Evolutionary conservation across 805 yeast species (phyloP).

Genomic region (Brettanomyces nanus): DNA sequence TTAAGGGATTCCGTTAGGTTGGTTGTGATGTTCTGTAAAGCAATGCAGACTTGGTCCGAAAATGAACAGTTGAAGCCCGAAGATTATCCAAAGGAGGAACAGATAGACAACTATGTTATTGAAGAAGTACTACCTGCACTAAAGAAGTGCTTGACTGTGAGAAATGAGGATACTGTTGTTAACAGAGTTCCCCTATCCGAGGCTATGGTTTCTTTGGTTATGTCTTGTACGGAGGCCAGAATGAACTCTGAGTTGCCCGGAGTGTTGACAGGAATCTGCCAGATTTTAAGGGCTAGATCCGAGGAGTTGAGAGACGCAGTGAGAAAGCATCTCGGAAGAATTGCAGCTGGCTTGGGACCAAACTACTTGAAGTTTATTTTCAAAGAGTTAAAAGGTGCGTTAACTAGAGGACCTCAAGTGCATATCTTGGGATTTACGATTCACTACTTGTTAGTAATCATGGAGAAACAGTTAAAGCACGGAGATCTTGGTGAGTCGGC

Average conservation of each 20-base stretch:
- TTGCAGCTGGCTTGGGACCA: conserved; percentile 62
- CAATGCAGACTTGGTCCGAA: conserved; percentile 23
- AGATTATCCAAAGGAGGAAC: conserved; percentile 30
- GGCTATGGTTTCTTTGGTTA: conserved; percentile 61
- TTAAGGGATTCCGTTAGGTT: conserved; percentile 53
- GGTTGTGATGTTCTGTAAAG: conserved; percentile 46
- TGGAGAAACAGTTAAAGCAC: conserved; percentile 35
- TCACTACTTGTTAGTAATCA: conserved; percentile 58
- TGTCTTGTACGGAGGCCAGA: conserved; percentile 50
- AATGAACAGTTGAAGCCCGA: conserved; percentile 12
- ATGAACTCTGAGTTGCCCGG: conserved; percentile 66
- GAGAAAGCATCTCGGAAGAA: conserved; percentile 63
- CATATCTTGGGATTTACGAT: conserved; percentile 88
- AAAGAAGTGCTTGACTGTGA: conserved; percentile 46
- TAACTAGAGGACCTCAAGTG: conserved; percentile 84
- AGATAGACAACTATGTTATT: conserved; percentile 40
- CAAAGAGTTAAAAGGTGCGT: conserved; percentile 68
- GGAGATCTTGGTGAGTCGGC: conserved; percentile 72
- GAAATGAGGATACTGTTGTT: conserved; percentile 74
- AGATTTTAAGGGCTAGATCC: conserved; percentile 73
- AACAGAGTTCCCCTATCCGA: conserved; percentile 74
- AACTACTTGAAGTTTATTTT: conserved; percentile 65
- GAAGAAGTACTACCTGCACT: conserved; percentile 56
- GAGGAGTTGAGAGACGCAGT: conserved; percentile 86
- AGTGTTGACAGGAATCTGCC: conserved; percentile 77